Conservation (phyloP, 306 rosid species). For the Pterocarpus macrocarpus region DNA sequence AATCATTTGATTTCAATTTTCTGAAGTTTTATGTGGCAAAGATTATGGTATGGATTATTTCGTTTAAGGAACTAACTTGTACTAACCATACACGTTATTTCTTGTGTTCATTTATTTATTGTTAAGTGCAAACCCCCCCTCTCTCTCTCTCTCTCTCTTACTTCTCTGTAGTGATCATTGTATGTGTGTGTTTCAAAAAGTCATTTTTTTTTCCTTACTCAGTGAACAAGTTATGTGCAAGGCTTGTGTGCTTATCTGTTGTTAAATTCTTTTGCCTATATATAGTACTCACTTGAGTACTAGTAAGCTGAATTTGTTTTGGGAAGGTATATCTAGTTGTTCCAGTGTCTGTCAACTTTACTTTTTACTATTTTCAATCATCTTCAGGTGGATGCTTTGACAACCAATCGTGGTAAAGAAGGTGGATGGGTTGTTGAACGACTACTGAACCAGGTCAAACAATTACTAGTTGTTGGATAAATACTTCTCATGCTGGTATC, state of each 20-base stretch:
- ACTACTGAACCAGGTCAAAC: constrained; percentile 74
- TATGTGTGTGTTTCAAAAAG: too few relatives aligned
- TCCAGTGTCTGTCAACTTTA: neutral
- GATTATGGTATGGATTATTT: neutral
- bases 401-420: constrained; percentile 81
- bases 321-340: neutral
- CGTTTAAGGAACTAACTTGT: neutral
- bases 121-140: too few relatives aligned
- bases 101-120: too few relatives aligned
- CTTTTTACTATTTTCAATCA: constrained; percentile 15
- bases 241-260: neutral
- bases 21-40: neutral
- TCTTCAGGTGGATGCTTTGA: constrained; percentile 83
- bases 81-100: neutral
- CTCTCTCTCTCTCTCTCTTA: too few relatives aligned
- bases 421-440: constrained; percentile 88
- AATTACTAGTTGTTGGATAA: constrained; percentile 16
- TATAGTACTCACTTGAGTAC: neutral
- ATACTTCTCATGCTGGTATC: neutral
- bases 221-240: neutral
- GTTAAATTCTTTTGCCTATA: neutral
- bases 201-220: neutral
- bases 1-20: constrained; percentile 22
- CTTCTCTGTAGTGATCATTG: too few relatives aligned
- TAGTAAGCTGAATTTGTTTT: neutral